A percentile compares a stretch with the other conserved stretches of the same genome.
Conservation (phyloP, 78 protist genomes). For the Dictyostelium citrinum region DNA sequence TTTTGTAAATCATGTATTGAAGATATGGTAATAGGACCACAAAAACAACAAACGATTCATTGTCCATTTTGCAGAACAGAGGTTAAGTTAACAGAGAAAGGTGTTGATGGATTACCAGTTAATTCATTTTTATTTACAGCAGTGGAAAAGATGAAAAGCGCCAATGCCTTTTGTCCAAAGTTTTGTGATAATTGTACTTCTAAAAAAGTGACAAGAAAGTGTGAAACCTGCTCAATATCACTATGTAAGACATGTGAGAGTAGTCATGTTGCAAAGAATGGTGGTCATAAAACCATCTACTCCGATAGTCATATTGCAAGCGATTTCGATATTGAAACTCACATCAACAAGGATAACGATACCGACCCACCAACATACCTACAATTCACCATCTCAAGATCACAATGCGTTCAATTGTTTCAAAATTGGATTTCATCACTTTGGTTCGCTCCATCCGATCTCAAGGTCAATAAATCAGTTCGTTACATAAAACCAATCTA, state of each 20-base stretch:
- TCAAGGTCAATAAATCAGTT: neutral
- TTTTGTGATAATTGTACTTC: conserved; percentile 43
- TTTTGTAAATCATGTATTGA: conserved; percentile 53
- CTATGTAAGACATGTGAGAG: conserved; percentile 44
- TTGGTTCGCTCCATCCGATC: conserved; percentile 76
- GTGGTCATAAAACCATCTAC: neutral
- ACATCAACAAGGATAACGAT: conserved; percentile 3
- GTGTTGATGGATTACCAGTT: conserved; percentile 57
- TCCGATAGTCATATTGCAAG: neutral
- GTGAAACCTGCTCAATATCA: conserved; percentile 14
- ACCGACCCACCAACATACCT: conserved; percentile 59
- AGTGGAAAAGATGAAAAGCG: conserved; percentile 44
- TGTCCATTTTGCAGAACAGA: conserved; percentile 61
- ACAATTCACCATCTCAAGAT: conserved; percentile 41
- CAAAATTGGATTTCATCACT: conserved; percentile 62
- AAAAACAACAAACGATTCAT: neutral
- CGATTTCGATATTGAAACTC: conserved; percentile 62
- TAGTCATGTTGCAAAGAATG: neutral
- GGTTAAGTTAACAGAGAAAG: conserved; percentile 23
- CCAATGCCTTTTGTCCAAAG: conserved; percentile 46
- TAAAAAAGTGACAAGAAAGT: conserved; percentile 50
- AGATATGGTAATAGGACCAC: neutral
- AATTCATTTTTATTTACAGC: conserved; percentile 3
- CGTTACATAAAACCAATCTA: conserved; percentile 61
- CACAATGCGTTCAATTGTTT: conserved; percentile 17